Evolutionary conservation across 2,329 filamentous ascomycete genomes (phyloP).

Genomic region (Xylariomycetidae sp.): DNA sequence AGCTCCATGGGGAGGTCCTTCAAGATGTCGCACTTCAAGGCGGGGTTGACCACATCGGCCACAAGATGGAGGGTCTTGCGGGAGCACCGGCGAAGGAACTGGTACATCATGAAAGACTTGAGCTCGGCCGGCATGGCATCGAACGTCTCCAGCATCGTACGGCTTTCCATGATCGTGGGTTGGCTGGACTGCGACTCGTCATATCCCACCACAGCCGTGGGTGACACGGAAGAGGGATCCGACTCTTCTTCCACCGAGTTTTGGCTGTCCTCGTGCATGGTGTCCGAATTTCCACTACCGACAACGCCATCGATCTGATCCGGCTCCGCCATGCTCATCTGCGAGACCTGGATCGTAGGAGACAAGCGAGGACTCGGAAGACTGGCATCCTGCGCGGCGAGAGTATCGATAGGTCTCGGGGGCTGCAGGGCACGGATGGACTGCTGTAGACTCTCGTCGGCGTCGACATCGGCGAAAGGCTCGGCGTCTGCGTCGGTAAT

Average conservation of each 20-base stretch:
- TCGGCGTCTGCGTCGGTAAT: slow-evolving; percentile 68
- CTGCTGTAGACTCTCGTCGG: slow-evolving; percentile 43
- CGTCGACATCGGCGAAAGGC: slow-evolving; percentile 51
- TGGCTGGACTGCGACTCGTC: slow-evolving; percentile 21
- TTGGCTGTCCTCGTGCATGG: slow-evolving; percentile 35
- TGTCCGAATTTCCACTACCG: slow-evolving; percentile 32
- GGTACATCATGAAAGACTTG: slow-evolving; percentile 96
- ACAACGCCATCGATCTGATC: slow-evolving; percentile 36
- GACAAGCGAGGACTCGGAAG: slow-evolving; percentile 92
- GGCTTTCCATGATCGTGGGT: slow-evolving; percentile 66
- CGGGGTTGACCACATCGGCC: slow-evolving; percentile 85
- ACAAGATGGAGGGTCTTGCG: slow-evolving; percentile 86
- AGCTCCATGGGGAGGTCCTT: slow-evolving; percentile 78
- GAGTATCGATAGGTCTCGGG: slow-evolving; percentile 56
- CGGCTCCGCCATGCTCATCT: slow-evolving; percentile 35
- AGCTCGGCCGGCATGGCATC: slow-evolving; percentile 86
- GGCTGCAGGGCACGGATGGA: slow-evolving; percentile 41
- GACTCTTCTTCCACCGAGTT: slow-evolving; percentile 31
- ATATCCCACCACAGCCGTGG: slow-evolving; percentile 18
- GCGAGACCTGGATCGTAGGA: slow-evolving; percentile 73
- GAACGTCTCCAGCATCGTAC: slow-evolving; percentile 80
- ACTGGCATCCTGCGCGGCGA: slow-evolving; percentile 79
- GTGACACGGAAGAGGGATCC: slow-evolving; percentile 17
- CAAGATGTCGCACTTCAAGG: slow-evolving; percentile 90
- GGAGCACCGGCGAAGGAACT: slow-evolving; percentile 81